These are phyloP conservation scores for Cardiospermum halicacabum DNA, from an alignment of 345 rosid genomes.

Conservation along the genomic window DNA sequence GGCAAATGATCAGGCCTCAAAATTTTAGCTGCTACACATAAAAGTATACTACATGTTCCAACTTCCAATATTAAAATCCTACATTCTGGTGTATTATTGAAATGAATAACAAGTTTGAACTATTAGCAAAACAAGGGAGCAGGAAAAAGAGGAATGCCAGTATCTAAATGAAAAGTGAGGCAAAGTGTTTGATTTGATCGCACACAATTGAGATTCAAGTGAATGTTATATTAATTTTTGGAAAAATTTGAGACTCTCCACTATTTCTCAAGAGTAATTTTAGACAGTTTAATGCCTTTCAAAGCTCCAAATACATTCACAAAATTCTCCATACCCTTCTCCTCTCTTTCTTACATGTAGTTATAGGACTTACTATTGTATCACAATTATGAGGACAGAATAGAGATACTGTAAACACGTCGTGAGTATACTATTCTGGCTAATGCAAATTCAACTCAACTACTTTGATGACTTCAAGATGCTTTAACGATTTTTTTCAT, in stretches of 20 bases:
- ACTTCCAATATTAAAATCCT: not conserved
- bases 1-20: too few species aligned
- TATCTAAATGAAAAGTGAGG: not conserved
- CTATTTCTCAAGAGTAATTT: too few species aligned
- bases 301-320: too few species aligned
- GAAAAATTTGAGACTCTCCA: too few species aligned
- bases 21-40: not conserved
- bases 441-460: not conserved
- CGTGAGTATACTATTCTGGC: not conserved
- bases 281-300: too few species aligned
- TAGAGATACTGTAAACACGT: not conserved
- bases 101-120: not conserved
- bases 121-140: not conserved
- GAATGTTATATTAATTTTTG: too few species aligned
- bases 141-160: not conserved
- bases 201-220: too few species aligned
- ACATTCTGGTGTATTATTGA: not conserved
- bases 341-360: too few species aligned
- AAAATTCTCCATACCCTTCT: too few species aligned
- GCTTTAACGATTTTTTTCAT: not conserved
- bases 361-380: too few species aligned
- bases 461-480: not conserved
- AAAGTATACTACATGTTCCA: not conserved
- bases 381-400: not conserved
- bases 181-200: not conserved